Evolutionary conservation across 2,329 filamentous ascomycete genomes (phyloP).

Genomic region (Colletotrichum destructivum): DNA sequence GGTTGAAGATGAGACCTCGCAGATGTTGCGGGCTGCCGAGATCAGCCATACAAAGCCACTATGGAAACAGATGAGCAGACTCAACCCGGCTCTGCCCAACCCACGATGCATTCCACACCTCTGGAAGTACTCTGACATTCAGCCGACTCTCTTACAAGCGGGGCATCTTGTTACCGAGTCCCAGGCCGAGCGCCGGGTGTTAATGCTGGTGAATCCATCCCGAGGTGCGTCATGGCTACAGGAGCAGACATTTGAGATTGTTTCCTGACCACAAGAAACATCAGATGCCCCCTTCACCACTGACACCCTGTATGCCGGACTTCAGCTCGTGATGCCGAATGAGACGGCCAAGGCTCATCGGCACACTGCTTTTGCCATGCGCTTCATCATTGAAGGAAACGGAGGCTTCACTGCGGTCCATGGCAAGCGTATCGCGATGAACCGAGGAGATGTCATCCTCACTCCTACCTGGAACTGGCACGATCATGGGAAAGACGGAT

Average conservation of each 20-base stretch:
- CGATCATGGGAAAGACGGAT: constrained; percentile 69
- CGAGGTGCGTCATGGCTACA: constrained; percentile 47
- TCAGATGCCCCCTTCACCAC: constrained; percentile 66
- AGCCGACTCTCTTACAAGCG: constrained; percentile 51
- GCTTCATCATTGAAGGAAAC: constrained; percentile 69
- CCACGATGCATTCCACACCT: constrained; percentile 55
- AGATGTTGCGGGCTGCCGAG: constrained; percentile 31
- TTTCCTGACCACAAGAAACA: neutral
- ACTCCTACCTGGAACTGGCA: constrained; percentile 71
- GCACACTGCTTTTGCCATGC: constrained; percentile 68
- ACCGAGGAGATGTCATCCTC: constrained; percentile 66
- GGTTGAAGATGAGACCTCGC: constrained; percentile 1
- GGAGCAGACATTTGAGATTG: neutral
- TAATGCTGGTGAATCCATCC: constrained; percentile 56
- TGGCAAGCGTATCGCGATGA: constrained; percentile 64
- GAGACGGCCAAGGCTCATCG: constrained; percentile 68
- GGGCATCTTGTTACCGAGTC: constrained; percentile 52
- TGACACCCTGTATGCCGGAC: constrained; percentile 68
- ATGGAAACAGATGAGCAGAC: constrained; percentile 60
- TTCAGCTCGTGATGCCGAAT: constrained; percentile 68
- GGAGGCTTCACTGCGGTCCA: constrained; percentile 70
- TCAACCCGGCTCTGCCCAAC: constrained; percentile 61
- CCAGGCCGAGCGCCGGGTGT: constrained; percentile 55
- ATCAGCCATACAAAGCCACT: constrained; percentile 52
- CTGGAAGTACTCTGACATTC: constrained; percentile 52